Evolutionary conservation across 768 basidiomycete species (phyloP), one percentile per base, ranked within the genome.

Genomic region (Rhodotorula kratochvilovae): DNA sequence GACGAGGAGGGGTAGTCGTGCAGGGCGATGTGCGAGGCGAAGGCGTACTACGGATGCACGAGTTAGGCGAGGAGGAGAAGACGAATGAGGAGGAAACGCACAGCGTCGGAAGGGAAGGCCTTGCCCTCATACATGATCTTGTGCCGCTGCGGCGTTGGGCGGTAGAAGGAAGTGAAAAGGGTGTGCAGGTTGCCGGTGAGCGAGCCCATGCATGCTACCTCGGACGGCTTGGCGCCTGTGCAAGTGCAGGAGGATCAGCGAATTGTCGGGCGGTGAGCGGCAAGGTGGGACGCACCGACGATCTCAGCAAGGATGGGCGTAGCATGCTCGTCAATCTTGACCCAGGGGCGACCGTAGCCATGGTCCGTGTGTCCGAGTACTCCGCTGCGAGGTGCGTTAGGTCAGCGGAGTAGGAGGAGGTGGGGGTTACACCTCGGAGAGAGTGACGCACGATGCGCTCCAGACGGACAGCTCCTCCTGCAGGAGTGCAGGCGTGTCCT

Each of bases 91-190:
- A 23, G 46, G 46, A 63, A 61, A 55, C 86, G 75, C 66, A 90
- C 95, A 84, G 92, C 90, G 85, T 99, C 96, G 80, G 91, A 94
- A 77, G 96, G 94, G 81, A 99, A 99, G 4, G 94, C 93, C 69
- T 86, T 88, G 53, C 87, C 87, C 83, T 99, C 96, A 82, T 91
- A 95, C 67, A 99, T 83, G 79, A 99, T 92, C 85, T 94, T 98
- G 84, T 86, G 92, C 63, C 93, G 87, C 73, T 84, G 84, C 65
- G 85, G 78, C 39, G 90, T 92, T 29, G 96, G 96, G 68, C 89
- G 88, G 82, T 97, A 98, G 82, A 99, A 98, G 35, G 88, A 87
- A 79, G 74, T 74, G 31, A 78, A 54, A 1, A 79, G 67, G 0
- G 73, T 65, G 83, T 99, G 93, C 68, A 99, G 85, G 83, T 99